Evolutionary conservation across 2,329 filamentous ascomycete species (phyloP).

Genomic region (Aspergillus arachidicola): DNA sequence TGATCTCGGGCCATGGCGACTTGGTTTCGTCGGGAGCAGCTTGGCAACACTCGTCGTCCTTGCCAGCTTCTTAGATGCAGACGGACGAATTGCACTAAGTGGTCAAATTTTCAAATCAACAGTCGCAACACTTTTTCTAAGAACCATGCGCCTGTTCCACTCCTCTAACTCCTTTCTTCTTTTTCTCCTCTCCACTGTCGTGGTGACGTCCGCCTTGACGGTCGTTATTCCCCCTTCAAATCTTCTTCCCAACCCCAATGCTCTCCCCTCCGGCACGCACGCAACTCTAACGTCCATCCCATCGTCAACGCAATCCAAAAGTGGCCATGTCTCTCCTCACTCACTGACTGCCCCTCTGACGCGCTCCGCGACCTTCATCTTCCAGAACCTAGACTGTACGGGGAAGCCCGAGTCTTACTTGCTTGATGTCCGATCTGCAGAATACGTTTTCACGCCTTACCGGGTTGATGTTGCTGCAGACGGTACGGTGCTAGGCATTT

Average conservation of each 20-base stretch:
- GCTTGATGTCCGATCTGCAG: slow-evolving; percentile 74
- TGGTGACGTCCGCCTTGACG: slow-evolving; percentile 34
- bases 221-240: slow-evolving; percentile 46
- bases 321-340: slow-evolving; percentile 44
- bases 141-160: slow-evolving; percentile 20
- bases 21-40: neutral
- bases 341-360: slow-evolving; percentile 65
- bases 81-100: neutral
- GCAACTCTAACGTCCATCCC: slow-evolving; percentile 52
- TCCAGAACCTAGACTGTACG: slow-evolving; percentile 65
- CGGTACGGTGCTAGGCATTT: slow-evolving; percentile 61
- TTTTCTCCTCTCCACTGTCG: slow-evolving; percentile 21
- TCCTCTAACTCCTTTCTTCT: slow-evolving; percentile 15
- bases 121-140: neutral
- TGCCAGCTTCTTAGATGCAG: neutral
- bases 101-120: neutral
- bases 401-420: slow-evolving; percentile 65
- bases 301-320: slow-evolving; percentile 38
- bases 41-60: neutral
- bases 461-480: slow-evolving; percentile 66
- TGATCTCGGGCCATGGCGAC: neutral
- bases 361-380: slow-evolving; percentile 71
- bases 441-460: slow-evolving; percentile 75
- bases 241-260: slow-evolving; percentile 47
- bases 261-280: slow-evolving; percentile 51